These are phyloP conservation scores for Scedosporium apiospermum DNA, from an alignment of 2,329 filamentous ascomycete genomes.

Conservation along the genomic window DNA sequence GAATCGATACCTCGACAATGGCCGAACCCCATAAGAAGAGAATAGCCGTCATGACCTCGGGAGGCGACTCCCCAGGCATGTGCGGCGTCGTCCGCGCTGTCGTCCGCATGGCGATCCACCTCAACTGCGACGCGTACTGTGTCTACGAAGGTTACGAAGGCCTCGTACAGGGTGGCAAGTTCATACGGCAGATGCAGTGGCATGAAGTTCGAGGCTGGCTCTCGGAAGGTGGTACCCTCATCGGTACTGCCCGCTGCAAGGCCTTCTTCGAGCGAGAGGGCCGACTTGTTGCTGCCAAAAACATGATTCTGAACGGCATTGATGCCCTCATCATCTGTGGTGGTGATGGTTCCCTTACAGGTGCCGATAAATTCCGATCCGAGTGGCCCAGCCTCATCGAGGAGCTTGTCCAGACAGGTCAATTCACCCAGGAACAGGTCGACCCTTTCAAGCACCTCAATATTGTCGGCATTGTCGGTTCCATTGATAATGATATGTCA, in stretches of 20 bases:
- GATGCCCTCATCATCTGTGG: constrained; percentile 95
- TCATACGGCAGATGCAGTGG: constrained; percentile 85
- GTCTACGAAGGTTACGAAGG: constrained; percentile 95
- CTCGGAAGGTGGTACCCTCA: constrained; percentile 88
- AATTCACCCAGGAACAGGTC: constrained; percentile 62
- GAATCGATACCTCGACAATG: constrained; percentile 21
- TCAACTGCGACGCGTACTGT: constrained; percentile 69
- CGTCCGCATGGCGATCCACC: constrained; percentile 82
- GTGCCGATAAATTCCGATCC: constrained; percentile 82
- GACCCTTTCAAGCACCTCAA: constrained; percentile 78
- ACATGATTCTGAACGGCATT: constrained; percentile 87
- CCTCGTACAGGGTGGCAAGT: constrained; percentile 76
- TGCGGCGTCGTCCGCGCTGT: constrained; percentile 84
- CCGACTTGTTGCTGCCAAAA: constrained; percentile 78
- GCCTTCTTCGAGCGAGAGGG: constrained; percentile 84
- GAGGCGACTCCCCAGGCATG: constrained; percentile 92
- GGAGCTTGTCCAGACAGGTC: constrained; percentile 68
- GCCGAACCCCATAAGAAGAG: constrained; percentile 40
- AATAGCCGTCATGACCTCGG: constrained; percentile 90
- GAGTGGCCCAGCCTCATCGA: constrained; percentile 86
- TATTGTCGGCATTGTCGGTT: constrained; percentile 91
- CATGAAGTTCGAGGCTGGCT: constrained; percentile 91
- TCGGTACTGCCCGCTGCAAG: constrained; percentile 89
- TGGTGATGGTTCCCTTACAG: constrained; percentile 91
- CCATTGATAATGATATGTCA: constrained; percentile 97